These are phyloP conservation scores for Cercospora sesami DNA, from an alignment of 2,329 filamentous ascomycete species.

Conservation along the genomic window DNA sequence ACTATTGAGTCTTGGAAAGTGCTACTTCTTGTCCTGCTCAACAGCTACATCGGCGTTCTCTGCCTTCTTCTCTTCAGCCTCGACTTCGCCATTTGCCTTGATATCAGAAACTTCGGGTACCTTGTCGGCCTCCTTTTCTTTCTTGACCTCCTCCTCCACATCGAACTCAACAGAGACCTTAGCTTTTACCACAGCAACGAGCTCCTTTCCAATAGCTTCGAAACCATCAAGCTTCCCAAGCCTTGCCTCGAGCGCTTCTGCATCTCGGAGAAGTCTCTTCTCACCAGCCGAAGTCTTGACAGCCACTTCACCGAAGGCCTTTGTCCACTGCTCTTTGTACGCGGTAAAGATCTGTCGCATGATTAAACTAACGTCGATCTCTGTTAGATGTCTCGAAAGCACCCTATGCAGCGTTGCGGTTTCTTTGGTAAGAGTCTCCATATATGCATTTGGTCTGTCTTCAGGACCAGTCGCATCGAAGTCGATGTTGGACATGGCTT, in stretches of 20 bases:
- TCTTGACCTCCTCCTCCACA: constrained; percentile 12
- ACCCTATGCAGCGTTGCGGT: constrained; percentile 82
- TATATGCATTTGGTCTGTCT: constrained; percentile 61
- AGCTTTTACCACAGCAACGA: constrained; percentile 44
- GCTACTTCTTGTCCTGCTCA: constrained; percentile 6
- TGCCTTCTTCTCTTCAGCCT: not conserved
- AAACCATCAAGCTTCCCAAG: constrained; percentile 79
- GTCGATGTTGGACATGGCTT: constrained; percentile 70
- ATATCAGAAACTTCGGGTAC: not conserved
- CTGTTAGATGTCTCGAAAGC: constrained; percentile 76
- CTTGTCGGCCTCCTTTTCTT: constrained; percentile 2
- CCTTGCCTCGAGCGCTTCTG: constrained; percentile 69
- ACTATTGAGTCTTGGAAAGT: not conserved
- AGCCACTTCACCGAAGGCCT: constrained; percentile 64
- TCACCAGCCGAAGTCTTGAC: constrained; percentile 68
- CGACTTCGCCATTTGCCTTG: not conserved
- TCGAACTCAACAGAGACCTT: constrained; percentile 47
- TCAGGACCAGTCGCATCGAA: constrained; percentile 61
- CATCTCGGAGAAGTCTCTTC: constrained; percentile 76
- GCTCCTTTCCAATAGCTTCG: constrained; percentile 58
- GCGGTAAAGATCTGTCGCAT: constrained; percentile 81
- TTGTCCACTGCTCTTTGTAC: constrained; percentile 77
- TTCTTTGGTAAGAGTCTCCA: constrained; percentile 85
- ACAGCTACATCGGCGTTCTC: not conserved
- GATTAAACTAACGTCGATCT: constrained; percentile 74